Conservation (phyloP, 2,329 filamentous ascomycete genomes). For the Penicillium sp. region DNA sequence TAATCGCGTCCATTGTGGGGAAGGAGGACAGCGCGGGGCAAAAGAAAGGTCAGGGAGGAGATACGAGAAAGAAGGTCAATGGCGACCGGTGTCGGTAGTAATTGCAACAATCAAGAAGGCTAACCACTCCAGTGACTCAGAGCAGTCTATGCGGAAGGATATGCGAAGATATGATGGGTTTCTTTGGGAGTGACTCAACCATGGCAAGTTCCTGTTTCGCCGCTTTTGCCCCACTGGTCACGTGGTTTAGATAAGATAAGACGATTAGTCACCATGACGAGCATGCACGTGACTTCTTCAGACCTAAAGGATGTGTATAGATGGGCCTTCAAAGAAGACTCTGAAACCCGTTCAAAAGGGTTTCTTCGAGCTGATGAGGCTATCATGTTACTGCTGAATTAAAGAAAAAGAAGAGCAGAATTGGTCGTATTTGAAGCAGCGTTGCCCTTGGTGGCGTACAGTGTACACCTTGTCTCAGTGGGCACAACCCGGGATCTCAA, state of each 20-base stretch:
- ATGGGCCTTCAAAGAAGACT: no score
- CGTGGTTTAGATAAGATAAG: slow-evolving; percentile 14
- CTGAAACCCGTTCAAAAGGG: no score
- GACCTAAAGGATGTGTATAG: neutral
- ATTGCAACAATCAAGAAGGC: neutral
- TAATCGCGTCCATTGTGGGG: slow-evolving; percentile 52
- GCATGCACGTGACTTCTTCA: neutral
- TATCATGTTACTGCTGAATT: no score
- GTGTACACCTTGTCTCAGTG: neutral
- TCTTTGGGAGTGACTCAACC: slow-evolving; percentile 14
- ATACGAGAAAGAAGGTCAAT: slow-evolving; percentile 4
- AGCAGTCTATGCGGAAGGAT: neutral
- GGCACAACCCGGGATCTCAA: neutral
- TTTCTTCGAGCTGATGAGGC: no score
- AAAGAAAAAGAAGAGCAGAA: no score
- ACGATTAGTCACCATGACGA: neutral
- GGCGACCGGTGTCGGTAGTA: neutral
- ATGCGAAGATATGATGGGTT: neutral
- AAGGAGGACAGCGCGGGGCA: slow-evolving; percentile 7
- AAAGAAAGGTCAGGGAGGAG: slow-evolving; percentile 6
- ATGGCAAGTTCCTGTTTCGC: slow-evolving; percentile 14
- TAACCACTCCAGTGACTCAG: neutral
- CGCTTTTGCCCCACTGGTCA: slow-evolving; percentile 11
- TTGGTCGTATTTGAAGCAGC: neutral
- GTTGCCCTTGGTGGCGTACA: neutral